Evolutionary conservation across 306 rosid species (phyloP).

Genomic region (Pyrus betulifolia): DNA sequence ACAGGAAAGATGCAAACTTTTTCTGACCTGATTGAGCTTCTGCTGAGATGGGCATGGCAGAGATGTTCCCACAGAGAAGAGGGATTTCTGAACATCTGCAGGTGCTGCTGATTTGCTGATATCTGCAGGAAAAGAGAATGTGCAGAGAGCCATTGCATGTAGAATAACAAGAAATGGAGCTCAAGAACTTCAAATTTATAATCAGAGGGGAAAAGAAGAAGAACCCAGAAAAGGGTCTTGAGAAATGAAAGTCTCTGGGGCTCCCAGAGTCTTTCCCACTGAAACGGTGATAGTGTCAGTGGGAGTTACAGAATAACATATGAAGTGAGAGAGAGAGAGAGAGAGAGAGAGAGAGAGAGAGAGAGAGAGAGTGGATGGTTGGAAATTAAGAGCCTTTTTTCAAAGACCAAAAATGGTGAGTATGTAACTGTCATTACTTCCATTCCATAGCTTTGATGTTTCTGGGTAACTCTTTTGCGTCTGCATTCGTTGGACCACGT

Average conservation of each 20-base stretch:
- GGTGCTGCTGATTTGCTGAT: constrained; percentile 21
- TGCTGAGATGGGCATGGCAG: constrained; percentile 25
- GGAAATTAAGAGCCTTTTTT: not conserved
- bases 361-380: not conserved
- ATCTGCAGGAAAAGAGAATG: constrained; percentile 45
- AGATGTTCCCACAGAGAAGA: constrained; percentile 30
- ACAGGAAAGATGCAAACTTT: not conserved
- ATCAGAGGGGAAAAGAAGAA: constrained; percentile 13
- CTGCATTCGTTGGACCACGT: constrained; percentile 76
- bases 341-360: not conserved
- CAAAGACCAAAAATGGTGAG: not conserved
- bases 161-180: not conserved
- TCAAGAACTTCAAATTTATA: not conserved
- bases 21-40: constrained; percentile 45
- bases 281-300: not conserved
- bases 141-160: constrained; percentile 57
- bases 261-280: constrained; percentile 7
- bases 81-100: constrained; percentile 27
- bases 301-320: not conserved
- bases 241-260: not conserved
- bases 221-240: constrained; percentile 13
- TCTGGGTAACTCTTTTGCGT: not conserved
- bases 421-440: not conserved
- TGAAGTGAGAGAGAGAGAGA: not conserved
- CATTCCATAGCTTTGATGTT: not conserved